These are phyloP conservation scores for Rhodomyrtus tomentosa DNA, from an alignment of 345 rosid genomes.

Conservation along the genomic window DNA sequence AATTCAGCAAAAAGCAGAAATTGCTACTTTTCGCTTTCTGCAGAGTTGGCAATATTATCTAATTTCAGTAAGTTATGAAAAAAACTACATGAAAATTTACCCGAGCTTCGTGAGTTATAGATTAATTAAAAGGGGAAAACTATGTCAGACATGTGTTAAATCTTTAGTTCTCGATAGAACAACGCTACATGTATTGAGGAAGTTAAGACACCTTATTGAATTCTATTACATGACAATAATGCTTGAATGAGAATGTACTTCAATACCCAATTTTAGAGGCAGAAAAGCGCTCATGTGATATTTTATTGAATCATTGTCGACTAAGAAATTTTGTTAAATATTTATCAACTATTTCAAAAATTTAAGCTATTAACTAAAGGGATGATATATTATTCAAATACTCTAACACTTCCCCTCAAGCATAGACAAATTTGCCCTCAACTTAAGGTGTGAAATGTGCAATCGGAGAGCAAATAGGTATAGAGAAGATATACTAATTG, in stretches of 20 bases:
- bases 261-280: background rate
- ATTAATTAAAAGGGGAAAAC: background rate
- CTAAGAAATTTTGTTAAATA: too few species aligned
- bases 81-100: background rate
- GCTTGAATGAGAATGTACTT: background rate
- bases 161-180: background rate
- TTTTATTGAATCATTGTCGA: too few species aligned
- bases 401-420: too few species aligned
- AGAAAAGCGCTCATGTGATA: background rate
- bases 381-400: too few species aligned
- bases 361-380: too few species aligned
- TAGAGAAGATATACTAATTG: fast-evolving
- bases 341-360: too few species aligned
- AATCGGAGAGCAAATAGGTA: too few species aligned
- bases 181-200: background rate
- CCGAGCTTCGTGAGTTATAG: background rate
- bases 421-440: too few species aligned
- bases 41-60: background rate
- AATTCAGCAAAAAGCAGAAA: background rate
- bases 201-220: background rate
- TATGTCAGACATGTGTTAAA: background rate
- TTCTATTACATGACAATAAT: background rate
- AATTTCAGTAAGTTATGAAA: background rate
- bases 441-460: too few species aligned
- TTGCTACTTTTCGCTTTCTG: too few species aligned